Conservation (phyloP, 1,284 basidiomycete genomes). For the Ustilago hordei region DNA sequence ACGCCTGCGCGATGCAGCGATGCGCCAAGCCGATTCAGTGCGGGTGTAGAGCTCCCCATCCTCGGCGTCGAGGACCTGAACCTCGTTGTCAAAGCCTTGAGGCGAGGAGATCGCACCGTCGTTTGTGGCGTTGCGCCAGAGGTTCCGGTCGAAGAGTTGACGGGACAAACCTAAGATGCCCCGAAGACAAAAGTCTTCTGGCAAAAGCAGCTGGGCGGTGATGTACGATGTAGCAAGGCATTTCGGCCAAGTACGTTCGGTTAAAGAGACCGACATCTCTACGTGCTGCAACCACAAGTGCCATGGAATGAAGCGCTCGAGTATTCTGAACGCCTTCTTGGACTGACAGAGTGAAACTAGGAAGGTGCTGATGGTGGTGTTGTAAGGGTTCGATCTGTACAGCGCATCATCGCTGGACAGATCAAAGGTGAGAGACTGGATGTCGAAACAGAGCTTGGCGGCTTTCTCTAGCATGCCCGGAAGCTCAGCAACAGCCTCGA, state of each 20-base stretch:
- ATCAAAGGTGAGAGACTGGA: constrained; percentile 79
- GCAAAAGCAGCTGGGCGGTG: constrained; percentile 77
- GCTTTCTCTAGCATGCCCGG: constrained; percentile 80
- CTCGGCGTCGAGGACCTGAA: constrained; percentile 57
- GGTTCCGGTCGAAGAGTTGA: constrained; percentile 39
- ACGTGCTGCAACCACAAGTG: constrained; percentile 73
- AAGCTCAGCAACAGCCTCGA: constrained; percentile 65
- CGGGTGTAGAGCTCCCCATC: constrained; percentile 49
- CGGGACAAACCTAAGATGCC: constrained; percentile 76
- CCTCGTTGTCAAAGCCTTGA: constrained; percentile 69
- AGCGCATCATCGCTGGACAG: constrained; percentile 19
- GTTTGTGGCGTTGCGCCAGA: constrained; percentile 29
- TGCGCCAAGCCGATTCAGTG: constrained; percentile 68
- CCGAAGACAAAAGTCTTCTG: constrained; percentile 94
- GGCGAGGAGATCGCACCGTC: constrained; percentile 16
- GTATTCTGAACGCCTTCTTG: constrained; percentile 42
- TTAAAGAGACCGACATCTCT: constrained; percentile 18
- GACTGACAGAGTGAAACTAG: constrained; percentile 75
- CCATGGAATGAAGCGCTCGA: constrained; percentile 83
- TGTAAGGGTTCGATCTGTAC: constrained; percentile 77
- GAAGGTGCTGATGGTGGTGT: constrained; percentile 88
- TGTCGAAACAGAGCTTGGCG: constrained; percentile 81
- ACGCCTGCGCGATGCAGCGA: constrained; percentile 79
- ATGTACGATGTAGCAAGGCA: constrained; percentile 64
- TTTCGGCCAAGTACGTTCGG: constrained; percentile 37